Conservation (phyloP, 805 yeast species). For the Saccharomycopsis sp. region DNA sequence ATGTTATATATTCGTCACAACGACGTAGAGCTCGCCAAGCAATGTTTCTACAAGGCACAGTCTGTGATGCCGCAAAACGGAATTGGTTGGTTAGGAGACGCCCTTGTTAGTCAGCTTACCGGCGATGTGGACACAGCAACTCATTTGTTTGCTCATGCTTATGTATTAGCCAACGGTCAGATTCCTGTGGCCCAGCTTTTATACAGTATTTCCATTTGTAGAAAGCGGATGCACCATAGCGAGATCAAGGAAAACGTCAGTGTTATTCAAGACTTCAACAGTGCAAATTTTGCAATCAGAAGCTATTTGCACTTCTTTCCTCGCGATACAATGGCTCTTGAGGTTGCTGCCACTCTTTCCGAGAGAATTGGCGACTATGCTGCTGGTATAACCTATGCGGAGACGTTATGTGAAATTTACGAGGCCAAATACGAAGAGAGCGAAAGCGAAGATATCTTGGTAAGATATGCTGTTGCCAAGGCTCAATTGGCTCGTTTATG, state of each 20-base stretch:
- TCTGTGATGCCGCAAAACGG: conserved; percentile 74
- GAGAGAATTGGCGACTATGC: conserved; percentile 68
- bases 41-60: conserved; percentile 67
- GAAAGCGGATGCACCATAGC: conserved; percentile 36
- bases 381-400: conserved; percentile 44
- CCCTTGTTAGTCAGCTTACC: conserved; percentile 46
- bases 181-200: conserved; percentile 63
- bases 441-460: conserved; percentile 42
- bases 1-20: conserved; percentile 61
- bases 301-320: conserved; percentile 60
- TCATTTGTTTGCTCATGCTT: conserved; percentile 69
- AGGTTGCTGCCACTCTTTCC: conserved; percentile 45
- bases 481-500: conserved; percentile 66
- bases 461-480: conserved; percentile 51
- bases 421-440: conserved; percentile 51
- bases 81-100: conserved; percentile 82
- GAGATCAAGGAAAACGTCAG: conserved; percentile 49
- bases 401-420: conserved; percentile 39
- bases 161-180: conserved; percentile 65
- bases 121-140: conserved; percentile 48
- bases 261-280: conserved; percentile 56
- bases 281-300: conserved; percentile 61
- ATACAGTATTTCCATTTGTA: conserved; percentile 52
- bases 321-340: conserved; percentile 48
- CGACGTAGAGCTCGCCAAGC: conserved; percentile 66